Percentiles rank a stretch among this genome's conserved stretches.
Evolutionary conservation across 2,329 filamentous ascomycete species (phyloP).

Genomic region (Curvularia sp.): DNA sequence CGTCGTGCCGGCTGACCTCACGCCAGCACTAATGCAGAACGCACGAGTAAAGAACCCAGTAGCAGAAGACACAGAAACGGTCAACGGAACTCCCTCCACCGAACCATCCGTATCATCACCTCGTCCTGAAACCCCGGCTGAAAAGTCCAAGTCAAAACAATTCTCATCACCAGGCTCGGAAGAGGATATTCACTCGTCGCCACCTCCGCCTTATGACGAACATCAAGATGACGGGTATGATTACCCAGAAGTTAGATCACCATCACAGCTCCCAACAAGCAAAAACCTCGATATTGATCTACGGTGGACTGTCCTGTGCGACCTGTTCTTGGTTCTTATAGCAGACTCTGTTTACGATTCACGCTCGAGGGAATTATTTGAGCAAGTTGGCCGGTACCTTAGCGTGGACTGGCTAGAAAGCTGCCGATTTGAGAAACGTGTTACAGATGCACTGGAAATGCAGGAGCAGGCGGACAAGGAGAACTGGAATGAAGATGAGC

Average conservation of each 20-base stretch:
- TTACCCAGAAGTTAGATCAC: slow-evolving; percentile 79
- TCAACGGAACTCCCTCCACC: slow-evolving; percentile 38
- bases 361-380: slow-evolving; percentile 82
- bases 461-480: slow-evolving; percentile 93
- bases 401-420: slow-evolving; percentile 91
- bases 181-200: slow-evolving; percentile 55
- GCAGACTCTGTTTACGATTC: slow-evolving; percentile 94
- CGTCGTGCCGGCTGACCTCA: slow-evolving; percentile 82
- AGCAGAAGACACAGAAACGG: slow-evolving; percentile 58
- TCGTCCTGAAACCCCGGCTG: slow-evolving; percentile 29
- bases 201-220: slow-evolving; percentile 63
- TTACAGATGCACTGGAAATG: slow-evolving; percentile 97
- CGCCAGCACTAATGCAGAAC: slow-evolving; percentile 87
- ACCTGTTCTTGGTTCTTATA: slow-evolving; percentile 93
- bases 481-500: slow-evolving; percentile 96
- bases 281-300: slow-evolving; percentile 93
- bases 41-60: slow-evolving; percentile 91
- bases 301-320: slow-evolving; percentile 95
- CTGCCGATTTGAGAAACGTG: slow-evolving; percentile 93
- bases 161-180: slow-evolving; percentile 44
- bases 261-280: slow-evolving; percentile 80
- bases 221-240: slow-evolving; percentile 74
- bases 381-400: slow-evolving; percentile 80
- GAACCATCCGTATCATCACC: slow-evolving; percentile 46
- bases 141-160: slow-evolving; percentile 36